Conservation (phyloP, 805 yeast species). For the Metschnikowia orientalis region DNA sequence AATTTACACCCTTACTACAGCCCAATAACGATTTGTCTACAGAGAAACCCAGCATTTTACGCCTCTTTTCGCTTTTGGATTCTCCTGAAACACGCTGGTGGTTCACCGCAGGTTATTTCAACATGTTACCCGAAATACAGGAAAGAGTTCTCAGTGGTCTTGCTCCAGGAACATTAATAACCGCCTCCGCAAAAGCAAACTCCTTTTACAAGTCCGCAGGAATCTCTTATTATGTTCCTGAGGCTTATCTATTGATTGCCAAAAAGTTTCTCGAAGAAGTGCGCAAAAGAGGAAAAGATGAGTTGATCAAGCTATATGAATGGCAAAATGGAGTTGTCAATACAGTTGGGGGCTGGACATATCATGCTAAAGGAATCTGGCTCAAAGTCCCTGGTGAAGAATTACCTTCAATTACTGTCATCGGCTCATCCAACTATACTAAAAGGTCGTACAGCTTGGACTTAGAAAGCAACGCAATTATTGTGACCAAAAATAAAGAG, state of each 20-base stretch:
- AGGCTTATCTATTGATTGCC: slow-evolving; percentile 77
- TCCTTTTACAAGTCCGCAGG: slow-evolving; percentile 88
- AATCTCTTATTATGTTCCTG: slow-evolving; percentile 75
- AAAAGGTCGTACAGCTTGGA: slow-evolving; percentile 83
- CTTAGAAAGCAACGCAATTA: slow-evolving; percentile 79
- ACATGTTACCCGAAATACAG: slow-evolving; percentile 74
- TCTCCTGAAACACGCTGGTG: slow-evolving; percentile 64
- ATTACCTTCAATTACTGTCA: slow-evolving; percentile 67
- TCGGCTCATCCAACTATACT: slow-evolving; percentile 94
- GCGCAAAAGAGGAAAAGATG: slow-evolving; percentile 33
- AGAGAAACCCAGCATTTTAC: slow-evolving; percentile 67
- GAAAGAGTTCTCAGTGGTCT: slow-evolving; percentile 50
- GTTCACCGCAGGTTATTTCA: slow-evolving; percentile 95
- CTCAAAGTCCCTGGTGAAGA: slow-evolving; percentile 52
- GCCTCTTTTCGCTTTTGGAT: slow-evolving; percentile 55
- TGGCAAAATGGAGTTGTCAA: slow-evolving; percentile 88
- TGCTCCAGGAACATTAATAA: slow-evolving; percentile 67
- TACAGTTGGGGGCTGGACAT: slow-evolving; percentile 86
- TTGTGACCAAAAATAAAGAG: slow-evolving; percentile 63
- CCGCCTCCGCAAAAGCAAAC: slow-evolving; percentile 89
- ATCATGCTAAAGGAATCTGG: slow-evolving; percentile 98
- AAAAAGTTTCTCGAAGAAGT: slow-evolving; percentile 59
- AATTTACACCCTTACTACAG: slow-evolving; percentile 75
- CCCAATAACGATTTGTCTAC: slow-evolving; percentile 64
- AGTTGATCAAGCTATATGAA: slow-evolving; percentile 58